Evolutionary conservation across 441 rosid genomes (phyloP), one percentile per base, ranked within the genome.

Genomic region (Mallotus japonicus): DNA sequence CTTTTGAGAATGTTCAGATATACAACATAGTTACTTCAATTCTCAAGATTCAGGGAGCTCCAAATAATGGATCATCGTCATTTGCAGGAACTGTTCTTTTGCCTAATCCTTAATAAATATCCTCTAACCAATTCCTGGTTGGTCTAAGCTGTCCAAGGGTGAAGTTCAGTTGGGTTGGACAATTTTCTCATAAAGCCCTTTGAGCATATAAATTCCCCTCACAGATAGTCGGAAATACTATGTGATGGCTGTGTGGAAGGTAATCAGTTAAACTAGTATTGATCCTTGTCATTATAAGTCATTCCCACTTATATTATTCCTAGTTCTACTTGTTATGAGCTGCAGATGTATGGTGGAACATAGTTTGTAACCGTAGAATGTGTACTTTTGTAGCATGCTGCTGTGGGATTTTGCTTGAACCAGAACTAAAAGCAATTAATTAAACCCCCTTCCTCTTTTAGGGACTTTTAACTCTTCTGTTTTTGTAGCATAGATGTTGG

Each of bases 1-100:
- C 98, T 71, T 92, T 95, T 69, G 97, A 91, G 83, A 95, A 95
- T 81, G 86, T 95, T 78, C 86, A 95, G 84, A 95, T 95, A 75
- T 95, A 92, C 78, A 92, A 92, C 83, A 1, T 88, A 75, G 74
- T 92, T 66, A 87, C 97, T 72, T 83, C 97, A 13, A 92, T 95
- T 81, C 86, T 95, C 55, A 87, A 84, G 53, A 79, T 92, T 28
- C 71, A 85, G 44, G 96, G 88, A 32, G 88, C 97, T 56, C 83
- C 93, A 6, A 95, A 91, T 71, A 95, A 95, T 67, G 98, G 99
- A 34, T 78, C 97, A 65, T 55, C 59, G 0, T 77, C 82, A 28
- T 89, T 92, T 76, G 67, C 91, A 3, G 20, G 24, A 5, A 74
- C 75, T 57, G 51, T 92, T 67, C 86, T 89, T 62, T 79, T 91